Evolutionary conservation across 805 yeast genomes (phyloP), one percentile per base, ranked within the genome.

Genomic region (Candida anglica): DNA sequence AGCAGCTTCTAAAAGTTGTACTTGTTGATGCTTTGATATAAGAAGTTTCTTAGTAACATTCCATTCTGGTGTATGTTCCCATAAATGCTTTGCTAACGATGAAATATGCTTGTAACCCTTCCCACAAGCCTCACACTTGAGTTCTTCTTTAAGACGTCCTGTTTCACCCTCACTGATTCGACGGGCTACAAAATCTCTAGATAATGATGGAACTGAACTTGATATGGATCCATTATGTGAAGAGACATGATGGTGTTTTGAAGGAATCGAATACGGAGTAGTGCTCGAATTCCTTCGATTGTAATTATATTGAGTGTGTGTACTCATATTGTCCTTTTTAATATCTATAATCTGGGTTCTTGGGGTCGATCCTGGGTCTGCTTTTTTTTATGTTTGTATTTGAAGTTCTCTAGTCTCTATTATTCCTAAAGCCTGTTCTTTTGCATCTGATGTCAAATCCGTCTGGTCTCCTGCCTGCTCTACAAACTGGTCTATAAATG

Each of bases 21-120:
- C 94, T 54, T 85, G 94, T 57, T 85, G 94, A 58, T 85, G 94
- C 56, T 85, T 85, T n/a, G 86, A 80, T 23, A 87, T 85, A 23
- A 82, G 65, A 34, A 86, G 64, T 53, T 83, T 84, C 45, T 85
- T 81, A 3, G 95, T 87, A 54, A 81, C 81, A 48, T 79, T 84
- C 96, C 96, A 86, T 53, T 87, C 95, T 0, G 95, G 95, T 0
- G 96, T 86, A 56, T 86, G 96, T 52, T 86, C 96, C 95, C 95
- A 86, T 25, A 86, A 60, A 60, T 86, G 95, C 56, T 86, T 86
- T 2, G 94, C 93, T 39, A 86, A 69, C n/a, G 89, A 81, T 1
- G 88, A 79, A 5, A 86, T 82, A 60, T 86, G 96, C 54, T 86
- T 87, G 55, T 86, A 86, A 15, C 93, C 94, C 57, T 86, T 86